Evolutionary conservation across 306 rosid genomes (phyloP), one percentile per base, ranked within the genome.

Genomic region (Trifolium dubium): DNA sequence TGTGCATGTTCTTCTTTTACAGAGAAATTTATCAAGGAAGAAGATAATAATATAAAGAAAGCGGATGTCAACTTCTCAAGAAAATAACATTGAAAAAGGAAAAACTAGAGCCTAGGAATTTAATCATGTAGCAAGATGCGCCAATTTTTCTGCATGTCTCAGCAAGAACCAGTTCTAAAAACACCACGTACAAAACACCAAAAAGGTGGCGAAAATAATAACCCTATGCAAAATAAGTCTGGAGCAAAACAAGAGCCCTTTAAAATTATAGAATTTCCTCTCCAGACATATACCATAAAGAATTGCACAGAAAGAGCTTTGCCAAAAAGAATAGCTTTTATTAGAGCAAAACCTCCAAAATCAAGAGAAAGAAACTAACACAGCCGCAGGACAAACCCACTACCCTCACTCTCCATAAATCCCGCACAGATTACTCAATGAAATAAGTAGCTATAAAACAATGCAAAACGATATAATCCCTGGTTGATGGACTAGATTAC

Each of bases 221-320:
- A n/a, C 66, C 66, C 32, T 40, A 5, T 65, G 23, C 66, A 50
- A 65, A 75, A 54, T 30, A 76, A 66, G 60, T 54, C 49, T 11
- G 55, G 28, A 15, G 47, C 15, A 14, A 55, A 66, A 66, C 46
- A 41, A 15, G 30, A 30, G 37, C 6, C 30, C 31, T 54, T 54
- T 40, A 41, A 55, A 54, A 55, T 67, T 55, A 34, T 15, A 49
- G 29, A 55, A 30, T 67, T 10, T 31, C 58, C 73, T 47, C 44
- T 47, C 43, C 73, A 30, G 29, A 34, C 35, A 54, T 4, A 66
- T 39, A 56, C 17, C 32, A 32, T n/a, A 67, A 67, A 55, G 39
- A 67, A 41, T 66, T 19, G 17, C 46, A 35, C 29, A 49, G 51
- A 40, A 29, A 32, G 15, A 35, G 41, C 40, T 19, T 14, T 35